phyloP scores from a whole-genome alignment of 1,139 yeast species.

The Saccharomyces hybrid region DNA sequence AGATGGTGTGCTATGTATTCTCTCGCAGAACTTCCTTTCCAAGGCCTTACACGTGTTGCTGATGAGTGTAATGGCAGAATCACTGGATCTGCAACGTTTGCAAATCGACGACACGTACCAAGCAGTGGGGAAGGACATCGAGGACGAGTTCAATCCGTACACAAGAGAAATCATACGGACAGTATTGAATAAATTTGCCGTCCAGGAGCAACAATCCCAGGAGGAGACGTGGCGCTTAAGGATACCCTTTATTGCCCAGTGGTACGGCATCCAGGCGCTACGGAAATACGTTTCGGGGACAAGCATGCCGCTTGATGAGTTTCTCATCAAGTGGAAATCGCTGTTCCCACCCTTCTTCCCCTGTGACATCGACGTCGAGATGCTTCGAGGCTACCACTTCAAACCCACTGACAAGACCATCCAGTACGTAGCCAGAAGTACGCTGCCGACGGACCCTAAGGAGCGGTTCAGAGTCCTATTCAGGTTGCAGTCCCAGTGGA shows the following conservation, averaged over 20 bases:
- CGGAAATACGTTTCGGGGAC: slow-evolving; percentile 31
- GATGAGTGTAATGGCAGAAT: slow-evolving; percentile 43
- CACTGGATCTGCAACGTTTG: slow-evolving; percentile 33
- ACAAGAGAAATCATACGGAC: slow-evolving; percentile 39
- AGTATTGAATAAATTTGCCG: slow-evolving; percentile 42
- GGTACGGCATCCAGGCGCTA: slow-evolving; percentile 56
- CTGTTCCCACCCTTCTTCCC: slow-evolving; percentile 58
- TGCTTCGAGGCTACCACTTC: slow-evolving; percentile 49
- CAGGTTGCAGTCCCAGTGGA: slow-evolving; percentile 58
- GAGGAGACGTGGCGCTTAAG: neutral
- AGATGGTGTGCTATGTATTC: slow-evolving; percentile 35
- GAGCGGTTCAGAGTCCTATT: slow-evolving; percentile 58
- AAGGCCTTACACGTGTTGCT: slow-evolving; percentile 40
- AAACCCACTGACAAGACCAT: slow-evolving; percentile 38
- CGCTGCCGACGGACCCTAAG: slow-evolving; percentile 46
- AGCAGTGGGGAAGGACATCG: slow-evolving; percentile 26
- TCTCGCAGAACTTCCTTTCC: slow-evolving; percentile 35
- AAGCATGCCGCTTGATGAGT: slow-evolving; percentile 39
- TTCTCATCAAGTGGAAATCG: slow-evolving; percentile 56
- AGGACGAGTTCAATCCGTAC: slow-evolving; percentile 23
- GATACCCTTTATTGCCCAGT: slow-evolving; percentile 36
- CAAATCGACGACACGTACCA: slow-evolving; percentile 22
- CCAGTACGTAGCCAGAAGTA: slow-evolving; percentile 43
- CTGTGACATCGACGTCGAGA: slow-evolving; percentile 45
- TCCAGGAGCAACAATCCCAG: neutral